Evolutionary conservation across 495 filamentous ascomycete genomes (phyloP), one percentile per base, ranked within the genome.

Genomic region (Aspergillus incahuasiensis): DNA sequence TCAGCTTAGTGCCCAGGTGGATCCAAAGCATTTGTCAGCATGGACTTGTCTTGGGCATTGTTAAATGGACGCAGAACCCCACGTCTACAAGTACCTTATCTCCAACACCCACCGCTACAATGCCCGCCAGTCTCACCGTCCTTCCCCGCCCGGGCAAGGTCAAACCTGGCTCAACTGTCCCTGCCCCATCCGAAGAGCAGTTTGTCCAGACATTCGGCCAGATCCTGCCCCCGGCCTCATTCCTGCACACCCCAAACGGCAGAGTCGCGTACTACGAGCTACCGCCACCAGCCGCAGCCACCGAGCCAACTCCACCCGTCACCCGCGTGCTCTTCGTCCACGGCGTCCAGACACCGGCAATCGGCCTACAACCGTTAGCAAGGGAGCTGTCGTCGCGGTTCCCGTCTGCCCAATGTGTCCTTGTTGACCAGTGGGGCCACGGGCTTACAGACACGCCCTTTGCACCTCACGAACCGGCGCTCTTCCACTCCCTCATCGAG

Each of bases 361-460:
- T 74, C n/a, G 68, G 71, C 3, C 51, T 74, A 22, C 64, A 65
- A 7, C 67, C 71, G 19, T 24, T 74, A 35, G 67, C 67, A 25
- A 68, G 43, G 24, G 53, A 59, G 2, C 43, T 74, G 8, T 63
- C 62, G 11, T 55, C 63, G 8, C 60, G 54, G 2, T 70, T 71
- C 40, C 66, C 70, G n/a, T 41, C 51, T 46, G 62, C 71, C 0
- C 65, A 73, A 6, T 66, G 52, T 49, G 66, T 71, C 6, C 65
- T 73, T 6, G 30, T 73, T 38, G 70, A 74, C 28, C 61, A 66
- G 15, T 71, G 69, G 71, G 71, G 71, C 47, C 71, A 73, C 49
- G 71, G 71, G 7, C 62, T 74, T 21, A 65, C 62, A 8, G 68
- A 69, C 7, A 74, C 71, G 1, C 71, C 71, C 0, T 3, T 68